Percentiles rank a stretch among this genome's conserved stretches.
These are phyloP conservation scores for Cladosporium cucumerinum DNA, from an alignment of 2,329 filamentous ascomycete species.

Conservation along the genomic window DNA sequence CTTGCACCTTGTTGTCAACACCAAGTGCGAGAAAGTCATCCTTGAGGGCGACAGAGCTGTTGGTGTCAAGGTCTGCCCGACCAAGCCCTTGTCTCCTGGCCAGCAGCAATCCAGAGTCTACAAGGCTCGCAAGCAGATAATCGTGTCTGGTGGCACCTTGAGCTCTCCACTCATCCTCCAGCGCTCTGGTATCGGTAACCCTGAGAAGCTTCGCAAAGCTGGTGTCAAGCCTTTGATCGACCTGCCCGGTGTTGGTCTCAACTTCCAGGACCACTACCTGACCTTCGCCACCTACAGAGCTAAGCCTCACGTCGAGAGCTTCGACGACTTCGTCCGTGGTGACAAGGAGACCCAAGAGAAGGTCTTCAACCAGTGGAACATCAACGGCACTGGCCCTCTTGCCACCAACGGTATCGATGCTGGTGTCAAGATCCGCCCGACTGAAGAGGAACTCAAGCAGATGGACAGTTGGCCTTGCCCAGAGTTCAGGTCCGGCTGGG, in stretches of 20 bases:
- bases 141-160: slow-evolving; percentile 49
- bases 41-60: slow-evolving; percentile 24
- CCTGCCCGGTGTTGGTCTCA: slow-evolving; percentile 51
- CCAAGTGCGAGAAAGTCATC: slow-evolving; percentile 48
- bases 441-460: slow-evolving; percentile 48
- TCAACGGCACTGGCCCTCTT: slow-evolving; percentile 73
- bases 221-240: slow-evolving; percentile 46
- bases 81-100: slow-evolving; percentile 62
- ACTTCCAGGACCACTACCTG: slow-evolving; percentile 57
- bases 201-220: slow-evolving; percentile 46
- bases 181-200: slow-evolving; percentile 59
- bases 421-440: slow-evolving; percentile 59
- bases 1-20: slow-evolving; percentile 53
- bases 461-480: slow-evolving; percentile 65
- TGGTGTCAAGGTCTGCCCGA: slow-evolving; percentile 50
- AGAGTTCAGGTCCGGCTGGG: slow-evolving; percentile 53
- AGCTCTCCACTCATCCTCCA: slow-evolving; percentile 58
- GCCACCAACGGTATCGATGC: slow-evolving; percentile 78
- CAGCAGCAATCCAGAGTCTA: slow-evolving; percentile 56
- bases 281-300: slow-evolving; percentile 52
- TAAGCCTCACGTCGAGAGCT: slow-evolving; percentile 63
- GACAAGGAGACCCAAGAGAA: slow-evolving; percentile 69
- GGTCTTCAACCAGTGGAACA: slow-evolving; percentile 73
- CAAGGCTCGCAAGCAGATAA: slow-evolving; percentile 66
- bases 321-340: slow-evolving; percentile 75